phyloP scores from a whole-genome alignment of 2,329 filamentous ascomycete species.

The Ophiostoma piceae region DNA sequence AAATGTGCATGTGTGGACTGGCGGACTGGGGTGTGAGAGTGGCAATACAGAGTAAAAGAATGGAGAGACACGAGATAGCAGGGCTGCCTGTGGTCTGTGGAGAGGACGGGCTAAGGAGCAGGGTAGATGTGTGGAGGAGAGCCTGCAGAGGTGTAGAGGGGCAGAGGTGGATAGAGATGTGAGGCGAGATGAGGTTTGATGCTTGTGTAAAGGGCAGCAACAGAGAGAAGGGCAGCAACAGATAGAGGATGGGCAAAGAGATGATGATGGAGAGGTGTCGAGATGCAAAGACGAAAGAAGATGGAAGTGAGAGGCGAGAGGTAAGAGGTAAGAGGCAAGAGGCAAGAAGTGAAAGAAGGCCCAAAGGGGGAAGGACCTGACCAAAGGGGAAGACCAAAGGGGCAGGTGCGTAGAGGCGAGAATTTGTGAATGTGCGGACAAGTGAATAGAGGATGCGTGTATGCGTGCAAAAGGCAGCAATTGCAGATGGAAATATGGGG shows the following conservation, averaged over 20 bases:
- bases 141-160: not conserved
- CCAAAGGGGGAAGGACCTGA: not conserved
- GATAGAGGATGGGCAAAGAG: not conserved
- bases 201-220: not conserved
- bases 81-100: not conserved
- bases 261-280: not conserved
- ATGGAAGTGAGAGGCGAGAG: not conserved
- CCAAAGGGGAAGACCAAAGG: not conserved
- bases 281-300: not conserved
- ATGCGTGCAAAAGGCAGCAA: not conserved
- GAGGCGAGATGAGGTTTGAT: too few relatives aligned
- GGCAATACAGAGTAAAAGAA: not conserved
- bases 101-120: not conserved
- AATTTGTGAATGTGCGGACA: not conserved
- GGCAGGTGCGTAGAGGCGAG: not conserved
- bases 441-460: not conserved
- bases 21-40: not conserved
- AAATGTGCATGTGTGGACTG: not conserved
- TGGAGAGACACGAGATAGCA: not conserved
- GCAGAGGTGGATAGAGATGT: conserved; percentile 6
- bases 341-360: not conserved
- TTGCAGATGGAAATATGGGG: not conserved
- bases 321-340: not conserved
- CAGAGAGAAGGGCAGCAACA: not conserved
- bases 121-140: not conserved